Evolutionary conservation across 1,284 basidiomycete genomes (phyloP).

Genomic region (Xerocomus minutiporus): DNA sequence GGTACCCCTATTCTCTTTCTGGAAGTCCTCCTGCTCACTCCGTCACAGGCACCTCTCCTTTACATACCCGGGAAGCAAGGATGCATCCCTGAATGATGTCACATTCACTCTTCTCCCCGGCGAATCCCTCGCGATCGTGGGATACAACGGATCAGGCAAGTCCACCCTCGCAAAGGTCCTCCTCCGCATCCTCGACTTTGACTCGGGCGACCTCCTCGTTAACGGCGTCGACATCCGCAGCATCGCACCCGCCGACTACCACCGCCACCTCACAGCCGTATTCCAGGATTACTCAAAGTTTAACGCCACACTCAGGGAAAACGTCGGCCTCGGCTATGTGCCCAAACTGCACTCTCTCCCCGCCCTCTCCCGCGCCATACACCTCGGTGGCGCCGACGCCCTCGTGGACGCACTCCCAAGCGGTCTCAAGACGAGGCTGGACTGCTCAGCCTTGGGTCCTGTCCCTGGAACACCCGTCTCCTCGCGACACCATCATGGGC

Average conservation of each 20-base stretch:
- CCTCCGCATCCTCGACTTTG: slow-evolving; percentile 70
- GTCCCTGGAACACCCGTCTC: slow-evolving; percentile 29
- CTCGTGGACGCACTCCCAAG: slow-evolving; percentile 60
- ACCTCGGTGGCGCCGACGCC: slow-evolving; percentile 59
- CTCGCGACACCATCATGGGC: slow-evolving; percentile 48
- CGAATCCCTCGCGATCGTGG: slow-evolving; percentile 78
- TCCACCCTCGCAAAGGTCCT: slow-evolving; percentile 77
- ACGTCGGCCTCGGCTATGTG: slow-evolving; percentile 73
- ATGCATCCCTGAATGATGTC: slow-evolving; percentile 63
- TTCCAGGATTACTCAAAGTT: slow-evolving; percentile 82
- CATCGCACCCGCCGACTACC: slow-evolving; percentile 63
- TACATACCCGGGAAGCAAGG: slow-evolving; percentile 67
- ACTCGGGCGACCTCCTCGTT: slow-evolving; percentile 58
- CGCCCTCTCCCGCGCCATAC: slow-evolving; percentile 57
- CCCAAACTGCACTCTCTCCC: slow-evolving; percentile 47
- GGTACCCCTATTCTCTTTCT: slow-evolving; percentile 38
- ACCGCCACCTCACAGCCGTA: slow-evolving; percentile 67
- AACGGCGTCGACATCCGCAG: slow-evolving; percentile 65
- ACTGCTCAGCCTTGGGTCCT: slow-evolving; percentile 54
- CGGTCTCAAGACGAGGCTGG: slow-evolving; percentile 63
- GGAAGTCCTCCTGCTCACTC: slow-evolving; percentile 14
- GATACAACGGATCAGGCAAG: slow-evolving; percentile 79
- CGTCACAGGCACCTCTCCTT: slow-evolving; percentile 59
- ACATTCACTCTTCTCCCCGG: slow-evolving; percentile 67
- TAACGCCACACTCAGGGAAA: slow-evolving; percentile 67